Percentiles rank a stretch among this genome's conserved stretches.
phyloP scores from a whole-genome alignment of 768 basidiomycete genomes.

The Agrocybe praecox region DNA sequence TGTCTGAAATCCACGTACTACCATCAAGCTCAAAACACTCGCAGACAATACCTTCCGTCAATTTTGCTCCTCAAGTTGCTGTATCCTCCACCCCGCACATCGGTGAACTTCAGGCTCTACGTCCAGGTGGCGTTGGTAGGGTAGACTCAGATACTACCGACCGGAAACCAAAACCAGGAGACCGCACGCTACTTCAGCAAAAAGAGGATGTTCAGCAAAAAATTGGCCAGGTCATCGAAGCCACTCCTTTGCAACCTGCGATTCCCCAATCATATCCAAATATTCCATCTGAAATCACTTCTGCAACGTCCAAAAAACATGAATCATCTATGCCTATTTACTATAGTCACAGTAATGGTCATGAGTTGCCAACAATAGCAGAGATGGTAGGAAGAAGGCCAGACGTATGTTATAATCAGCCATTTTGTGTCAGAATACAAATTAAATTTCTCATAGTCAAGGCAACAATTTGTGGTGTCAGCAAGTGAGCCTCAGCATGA shows the following conservation, averaged over 20 bases:
- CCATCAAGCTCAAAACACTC: too few relatives aligned
- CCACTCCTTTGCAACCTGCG: background rate
- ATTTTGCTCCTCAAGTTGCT: too few relatives aligned
- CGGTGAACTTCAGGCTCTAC: too few relatives aligned
- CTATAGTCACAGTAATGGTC: background rate
- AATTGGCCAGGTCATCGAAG: background rate
- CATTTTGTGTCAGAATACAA: background rate
- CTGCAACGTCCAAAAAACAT: background rate
- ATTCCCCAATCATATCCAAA: background rate
- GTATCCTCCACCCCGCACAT: too few relatives aligned
- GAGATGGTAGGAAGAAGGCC: background rate
- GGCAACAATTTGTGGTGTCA: background rate
- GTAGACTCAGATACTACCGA: too few relatives aligned
- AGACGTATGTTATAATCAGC: background rate
- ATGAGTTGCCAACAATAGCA: background rate
- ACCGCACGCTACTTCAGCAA: too few relatives aligned
- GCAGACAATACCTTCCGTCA: too few relatives aligned
- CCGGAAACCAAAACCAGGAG: too few relatives aligned
- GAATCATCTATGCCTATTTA: background rate
- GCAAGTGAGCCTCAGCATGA: background rate
- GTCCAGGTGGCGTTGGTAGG: too few relatives aligned
- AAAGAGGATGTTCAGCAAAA: background rate
- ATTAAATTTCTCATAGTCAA: slow-evolving; percentile 3
- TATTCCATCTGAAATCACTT: background rate
- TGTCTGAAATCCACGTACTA: too few relatives aligned